phyloP scores from a whole-genome alignment of 2,329 filamentous ascomycete species.

The Claviceps africana region DNA sequence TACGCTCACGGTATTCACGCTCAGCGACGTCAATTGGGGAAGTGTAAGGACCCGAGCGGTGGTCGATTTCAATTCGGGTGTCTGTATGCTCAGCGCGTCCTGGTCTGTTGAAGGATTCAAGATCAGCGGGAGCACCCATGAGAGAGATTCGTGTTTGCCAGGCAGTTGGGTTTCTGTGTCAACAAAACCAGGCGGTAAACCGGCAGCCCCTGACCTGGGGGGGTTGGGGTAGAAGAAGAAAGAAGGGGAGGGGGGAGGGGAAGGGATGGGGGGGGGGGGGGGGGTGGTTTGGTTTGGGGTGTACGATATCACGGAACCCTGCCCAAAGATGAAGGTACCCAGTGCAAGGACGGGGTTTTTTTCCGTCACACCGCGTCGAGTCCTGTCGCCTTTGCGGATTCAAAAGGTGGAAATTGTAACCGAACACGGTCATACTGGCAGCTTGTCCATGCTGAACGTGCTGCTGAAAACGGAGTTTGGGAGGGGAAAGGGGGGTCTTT shows the following conservation, averaged over 20 bases:
- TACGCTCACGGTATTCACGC: constrained; percentile 50
- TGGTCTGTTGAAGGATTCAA: constrained; percentile 13
- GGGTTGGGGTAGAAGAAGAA: background rate
- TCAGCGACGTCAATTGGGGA: constrained; percentile 49
- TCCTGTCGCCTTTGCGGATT: constrained; percentile 1
- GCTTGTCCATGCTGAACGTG: background rate
- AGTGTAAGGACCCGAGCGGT: constrained; percentile 32
- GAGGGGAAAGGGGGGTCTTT: too few species aligned
- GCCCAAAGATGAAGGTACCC: constrained; percentile 5
- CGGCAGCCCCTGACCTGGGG: constrained; percentile 11
- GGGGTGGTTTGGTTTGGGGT: background rate
- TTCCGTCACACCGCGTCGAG: constrained; percentile 4
- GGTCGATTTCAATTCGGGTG: constrained; percentile 52
- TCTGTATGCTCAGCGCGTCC: constrained; percentile 39
- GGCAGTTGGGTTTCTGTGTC: constrained; percentile 11
- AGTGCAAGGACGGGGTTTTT: background rate
- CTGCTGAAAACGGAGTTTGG: background rate
- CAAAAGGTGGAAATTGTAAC: background rate
- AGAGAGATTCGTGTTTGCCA: constrained; percentile 13
- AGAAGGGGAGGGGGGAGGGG: background rate
- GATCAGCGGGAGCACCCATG: constrained; percentile 5
- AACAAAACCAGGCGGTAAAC: constrained; percentile 10
- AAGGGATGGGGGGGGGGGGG: too few species aligned
- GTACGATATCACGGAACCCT: constrained; percentile 3
- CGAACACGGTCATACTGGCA: background rate